phyloP scores from a whole-genome alignment of 2,329 filamentous ascomycete species.

The Colletotrichum musae region DNA sequence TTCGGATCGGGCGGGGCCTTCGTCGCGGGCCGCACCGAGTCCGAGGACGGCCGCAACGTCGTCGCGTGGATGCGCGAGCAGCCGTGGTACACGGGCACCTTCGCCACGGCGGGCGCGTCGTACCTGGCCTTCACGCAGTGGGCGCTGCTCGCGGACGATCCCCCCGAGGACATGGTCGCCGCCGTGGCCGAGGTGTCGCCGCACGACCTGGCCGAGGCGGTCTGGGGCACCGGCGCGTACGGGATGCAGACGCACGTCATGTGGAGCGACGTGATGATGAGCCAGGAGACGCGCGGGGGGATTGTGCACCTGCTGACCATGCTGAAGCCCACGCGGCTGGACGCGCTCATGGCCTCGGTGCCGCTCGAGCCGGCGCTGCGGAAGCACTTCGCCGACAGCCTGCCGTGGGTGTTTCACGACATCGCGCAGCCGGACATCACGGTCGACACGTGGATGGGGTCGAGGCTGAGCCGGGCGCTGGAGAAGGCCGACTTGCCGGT shows the following conservation, averaged over 20 bases:
- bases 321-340: neutral
- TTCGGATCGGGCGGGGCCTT: conserved; percentile 31
- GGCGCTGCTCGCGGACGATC: conserved; percentile 40
- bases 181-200: conserved; percentile 31
- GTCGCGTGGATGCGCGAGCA: conserved; percentile 45
- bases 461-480: conserved; percentile 34
- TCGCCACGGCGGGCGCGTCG: conserved; percentile 42
- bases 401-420: conserved; percentile 27
- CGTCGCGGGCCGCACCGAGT: conserved; percentile 35
- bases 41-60: conserved; percentile 39
- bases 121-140: conserved; percentile 45
- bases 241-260: conserved; percentile 23
- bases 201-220: conserved; percentile 35
- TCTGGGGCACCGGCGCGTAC: conserved; percentile 40
- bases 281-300: conserved; percentile 13
- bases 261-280: conserved; percentile 34
- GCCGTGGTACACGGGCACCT: conserved; percentile 44
- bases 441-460: conserved; percentile 29
- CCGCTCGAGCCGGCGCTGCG: conserved; percentile 31
- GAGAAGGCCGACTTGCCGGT: conserved; percentile 41
- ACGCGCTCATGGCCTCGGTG: conserved; percentile 15
- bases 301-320: neutral
- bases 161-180: conserved; percentile 42
- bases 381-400: conserved; percentile 31
- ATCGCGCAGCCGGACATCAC: conserved; percentile 31